Conservation (phyloP, 2,329 filamentous ascomycete genomes). For the Colletotrichum sp. region DNA sequence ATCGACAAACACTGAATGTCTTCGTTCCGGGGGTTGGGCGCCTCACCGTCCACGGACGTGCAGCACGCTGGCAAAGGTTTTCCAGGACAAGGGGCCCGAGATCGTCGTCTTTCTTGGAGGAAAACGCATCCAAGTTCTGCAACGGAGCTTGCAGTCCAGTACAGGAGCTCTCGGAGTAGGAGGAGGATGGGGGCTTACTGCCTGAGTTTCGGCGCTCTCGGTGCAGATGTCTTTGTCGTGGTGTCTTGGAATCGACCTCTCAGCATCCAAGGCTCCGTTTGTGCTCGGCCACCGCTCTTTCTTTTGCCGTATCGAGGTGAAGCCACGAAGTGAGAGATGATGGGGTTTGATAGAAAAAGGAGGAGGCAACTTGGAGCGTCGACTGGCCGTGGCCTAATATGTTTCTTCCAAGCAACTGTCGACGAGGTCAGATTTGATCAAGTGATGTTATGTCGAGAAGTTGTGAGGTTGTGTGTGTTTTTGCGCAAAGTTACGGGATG, state of each 20-base stretch:
- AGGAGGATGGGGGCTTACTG: not conserved
- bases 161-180: conserved; percentile 1
- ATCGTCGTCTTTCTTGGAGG: conserved; percentile 36
- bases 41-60: not conserved
- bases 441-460: not conserved
- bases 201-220: conserved; percentile 41
- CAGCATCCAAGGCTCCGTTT: conserved; percentile 49
- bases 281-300: conserved; percentile 55
- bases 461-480: not conserved
- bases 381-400: conserved; percentile 6
- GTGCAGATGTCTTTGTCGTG: conserved; percentile 52
- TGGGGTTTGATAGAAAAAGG: conserved; percentile 20
- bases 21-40: conserved; percentile 7
- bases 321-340: conserved; percentile 47
- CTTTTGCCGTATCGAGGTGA: conserved; percentile 40
- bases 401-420: not conserved
- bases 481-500: conserved; percentile 2
- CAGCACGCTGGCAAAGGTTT: conserved; percentile 28
- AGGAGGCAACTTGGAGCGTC: conserved; percentile 1
- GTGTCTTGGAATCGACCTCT: conserved; percentile 55
- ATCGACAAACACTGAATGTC: conserved; percentile 13
- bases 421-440: not conserved
- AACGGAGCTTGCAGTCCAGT: conserved; percentile 11
- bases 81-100: conserved; percentile 32
- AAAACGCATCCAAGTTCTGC: not conserved